phyloP scores from a whole-genome alignment of 2,329 filamentous ascomycete species.

The Diaporthe capsici region DNA sequence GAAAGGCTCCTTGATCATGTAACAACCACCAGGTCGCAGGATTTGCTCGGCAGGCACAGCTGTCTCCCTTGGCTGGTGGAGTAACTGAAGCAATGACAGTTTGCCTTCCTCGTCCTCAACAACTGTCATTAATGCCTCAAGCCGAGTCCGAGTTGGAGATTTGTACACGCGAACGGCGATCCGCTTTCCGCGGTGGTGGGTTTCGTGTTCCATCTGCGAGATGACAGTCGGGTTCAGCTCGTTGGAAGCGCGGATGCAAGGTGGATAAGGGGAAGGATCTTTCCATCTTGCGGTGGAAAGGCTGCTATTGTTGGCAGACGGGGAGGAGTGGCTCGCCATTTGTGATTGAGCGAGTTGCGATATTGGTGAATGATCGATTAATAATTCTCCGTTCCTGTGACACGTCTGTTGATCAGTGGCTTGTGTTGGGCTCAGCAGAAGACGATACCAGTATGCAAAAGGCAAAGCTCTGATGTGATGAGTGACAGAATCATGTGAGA shows the following conservation, averaged over 20 bases:
- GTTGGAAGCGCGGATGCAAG: not conserved
- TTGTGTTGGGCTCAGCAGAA: not conserved
- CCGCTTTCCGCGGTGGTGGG: not conserved
- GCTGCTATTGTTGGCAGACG: not conserved
- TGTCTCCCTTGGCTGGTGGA: not conserved
- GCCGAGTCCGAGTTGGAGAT: no score
- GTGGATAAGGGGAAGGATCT: not conserved
- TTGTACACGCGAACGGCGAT: accelerated
- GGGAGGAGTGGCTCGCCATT: not conserved
- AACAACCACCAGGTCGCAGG: not conserved
- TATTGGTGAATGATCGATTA: not conserved
- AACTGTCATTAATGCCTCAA: accelerated
- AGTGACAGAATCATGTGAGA: not conserved
- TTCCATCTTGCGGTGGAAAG: not conserved
- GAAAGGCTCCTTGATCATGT: constrained; percentile 1
- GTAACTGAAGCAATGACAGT: accelerated
- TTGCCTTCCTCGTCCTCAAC: not conserved
- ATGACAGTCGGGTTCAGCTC: not conserved
- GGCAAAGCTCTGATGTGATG: no score
- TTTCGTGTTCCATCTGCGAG: not conserved
- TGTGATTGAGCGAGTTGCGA: not conserved
- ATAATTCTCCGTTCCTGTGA: accelerated
- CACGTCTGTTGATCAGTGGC: not conserved
- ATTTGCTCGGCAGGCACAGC: not conserved
- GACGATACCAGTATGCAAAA: not conserved